Base-by-base conservation (phyloP, 148 eudicot genomes). In the Silene uniflora region DNA sequence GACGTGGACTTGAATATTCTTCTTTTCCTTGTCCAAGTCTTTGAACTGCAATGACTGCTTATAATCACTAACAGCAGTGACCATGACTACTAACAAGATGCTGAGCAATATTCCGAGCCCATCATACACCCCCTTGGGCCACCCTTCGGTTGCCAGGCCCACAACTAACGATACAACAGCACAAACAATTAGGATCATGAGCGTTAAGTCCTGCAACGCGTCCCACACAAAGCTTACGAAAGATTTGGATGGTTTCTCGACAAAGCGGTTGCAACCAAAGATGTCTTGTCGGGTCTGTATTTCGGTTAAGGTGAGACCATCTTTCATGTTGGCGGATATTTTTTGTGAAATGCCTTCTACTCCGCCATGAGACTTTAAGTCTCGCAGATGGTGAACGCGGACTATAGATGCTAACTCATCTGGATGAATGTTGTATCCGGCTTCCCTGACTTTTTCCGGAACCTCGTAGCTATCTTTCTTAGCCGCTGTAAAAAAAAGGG, bases 61-160 rank as follows among this genome's bases (percentile, higher is more conserved):
- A 73, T 89, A 93, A 54, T 93, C 98, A 78, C 98, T 93, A 1
- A 87, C 49, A 22, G 98, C 98, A 61, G 98, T 93, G 18, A 93
- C 96, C 25, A 80, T 62, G 44, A 91, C 98, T 25, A 93, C 96
- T 25, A 91, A 61, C 81, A 93, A 52, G 39, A 93, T 89, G 55
- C 96, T 89, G 0, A 89, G 81, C 32, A 90, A 54, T 19, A 93
- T 89, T 71, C 98, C 98, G 22, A 85, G 10, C 12, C 98, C 98
- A 74, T 93, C 96, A 69, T 88, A 93, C 84, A 88, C 74, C 9
- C 98, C 98, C 76, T 86, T 83, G 0, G 98, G 98, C 93, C 93
- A 93, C 3, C 98, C 98, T 81, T 89, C 91, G 0, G 91, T 89
- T 8, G 96, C 88, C 56, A 93, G 72, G 0, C 98, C 98, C 10